Conservation (phyloP, 352 stramenopile species). For the Plasmopara halstedii region DNA sequence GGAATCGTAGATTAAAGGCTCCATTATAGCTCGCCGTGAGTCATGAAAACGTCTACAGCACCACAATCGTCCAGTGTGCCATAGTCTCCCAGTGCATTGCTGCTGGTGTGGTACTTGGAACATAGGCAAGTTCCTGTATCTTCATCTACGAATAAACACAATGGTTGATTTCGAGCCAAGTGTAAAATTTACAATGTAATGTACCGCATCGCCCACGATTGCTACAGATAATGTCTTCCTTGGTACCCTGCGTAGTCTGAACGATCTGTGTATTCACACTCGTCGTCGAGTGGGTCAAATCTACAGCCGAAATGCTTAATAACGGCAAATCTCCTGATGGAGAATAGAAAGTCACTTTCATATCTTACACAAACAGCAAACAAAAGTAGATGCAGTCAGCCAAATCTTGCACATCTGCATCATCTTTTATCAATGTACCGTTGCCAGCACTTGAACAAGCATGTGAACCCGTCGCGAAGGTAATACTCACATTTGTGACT, state of each 20-base stretch:
- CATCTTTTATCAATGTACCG: conserved; percentile 19
- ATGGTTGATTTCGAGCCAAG: too few relatives aligned
- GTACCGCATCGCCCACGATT: conserved; percentile 64
- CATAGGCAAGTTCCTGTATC: conserved; percentile 58
- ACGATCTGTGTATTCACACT: conserved; percentile 23
- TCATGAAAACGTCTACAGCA: conserved; percentile 54
- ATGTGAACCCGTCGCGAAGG: conserved; percentile 24
- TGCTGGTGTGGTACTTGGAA: conserved; percentile 45
- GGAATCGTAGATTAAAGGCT: too few relatives aligned
- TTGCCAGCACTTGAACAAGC: conserved; percentile 40
- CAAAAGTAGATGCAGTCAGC: too few relatives aligned
- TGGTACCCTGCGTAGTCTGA: conserved; percentile 35
- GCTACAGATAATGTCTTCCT: conserved; percentile 68
- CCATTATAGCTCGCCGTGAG: conserved; percentile 38
- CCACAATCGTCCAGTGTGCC: conserved; percentile 57
- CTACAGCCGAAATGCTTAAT: conserved; percentile 23
- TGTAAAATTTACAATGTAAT: conserved; percentile 5
- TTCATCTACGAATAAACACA: conserved; percentile 31
- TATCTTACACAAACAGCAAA: too few relatives aligned
- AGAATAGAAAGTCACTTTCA: conserved; percentile 52
- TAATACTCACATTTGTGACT: conserved; percentile 40
- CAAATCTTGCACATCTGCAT: too few relatives aligned
- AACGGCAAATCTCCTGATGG: conserved; percentile 53
- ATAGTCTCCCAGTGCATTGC: conserved; percentile 39
- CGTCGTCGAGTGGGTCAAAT: conserved; percentile 31